Conservation (phyloP, 306 rosid genomes). For the Quercus ilex region DNA sequence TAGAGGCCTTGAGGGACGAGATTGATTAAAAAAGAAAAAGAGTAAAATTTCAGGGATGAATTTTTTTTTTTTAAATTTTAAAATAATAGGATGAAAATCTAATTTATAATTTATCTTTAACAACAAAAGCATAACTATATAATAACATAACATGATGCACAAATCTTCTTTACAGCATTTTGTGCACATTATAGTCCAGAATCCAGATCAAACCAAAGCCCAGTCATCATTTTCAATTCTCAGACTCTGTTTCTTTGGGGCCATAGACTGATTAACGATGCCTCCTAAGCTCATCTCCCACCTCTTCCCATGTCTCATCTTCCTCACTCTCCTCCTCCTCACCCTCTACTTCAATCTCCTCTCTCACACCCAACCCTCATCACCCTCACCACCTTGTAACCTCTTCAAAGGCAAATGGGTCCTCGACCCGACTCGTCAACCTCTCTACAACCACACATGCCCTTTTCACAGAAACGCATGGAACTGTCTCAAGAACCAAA, state of each 20-base stretch:
- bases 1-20: no score
- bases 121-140: no score
- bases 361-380: constrained; percentile 21
- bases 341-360: constrained; percentile 46
- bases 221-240: background rate
- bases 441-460: constrained; percentile 70
- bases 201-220: background rate
- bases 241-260: background rate
- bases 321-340: constrained; percentile 43
- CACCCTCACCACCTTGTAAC: constrained; percentile 43
- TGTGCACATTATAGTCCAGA: background rate
- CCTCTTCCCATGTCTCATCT: constrained; percentile 60
- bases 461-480: constrained; percentile 90
- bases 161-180: background rate
- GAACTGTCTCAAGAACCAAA: constrained; percentile 80
- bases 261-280: constrained; percentile 33
- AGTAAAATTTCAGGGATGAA: no score
- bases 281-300: constrained; percentile 52
- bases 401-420: constrained; percentile 60
- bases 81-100: no score
- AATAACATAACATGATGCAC: no score
- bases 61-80: no score
- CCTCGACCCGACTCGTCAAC: constrained; percentile 52
- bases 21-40: no score
- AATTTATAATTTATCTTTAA: no score